A percentile compares a stretch with the other conserved stretches of the same genome.
phyloP scores from a whole-genome alignment of 2,329 filamentous ascomycete species.

The Nemania sp. region DNA sequence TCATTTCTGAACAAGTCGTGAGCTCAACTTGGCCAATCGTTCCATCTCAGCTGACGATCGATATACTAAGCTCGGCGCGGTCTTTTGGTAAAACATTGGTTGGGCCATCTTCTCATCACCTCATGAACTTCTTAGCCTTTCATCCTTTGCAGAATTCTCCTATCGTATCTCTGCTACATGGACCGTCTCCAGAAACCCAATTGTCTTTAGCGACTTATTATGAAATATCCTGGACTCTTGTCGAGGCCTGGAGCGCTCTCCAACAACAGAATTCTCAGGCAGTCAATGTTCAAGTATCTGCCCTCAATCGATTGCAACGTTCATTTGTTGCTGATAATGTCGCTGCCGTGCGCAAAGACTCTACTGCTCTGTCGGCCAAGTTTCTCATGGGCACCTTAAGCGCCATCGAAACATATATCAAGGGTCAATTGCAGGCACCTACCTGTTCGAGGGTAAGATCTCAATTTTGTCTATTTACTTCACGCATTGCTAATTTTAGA shows the following conservation, averaged over 20 bases:
- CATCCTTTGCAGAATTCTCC: constrained; percentile 63
- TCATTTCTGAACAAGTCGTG: constrained; percentile 17
- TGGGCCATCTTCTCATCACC: constrained; percentile 30
- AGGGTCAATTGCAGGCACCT: constrained; percentile 33
- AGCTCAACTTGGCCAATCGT: constrained; percentile 32
- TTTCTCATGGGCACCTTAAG: constrained; percentile 54
- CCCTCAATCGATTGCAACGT: constrained; percentile 63
- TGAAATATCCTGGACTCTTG: constrained; percentile 53
- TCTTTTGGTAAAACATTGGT: constrained; percentile 43
- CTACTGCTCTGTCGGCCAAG: constrained; percentile 56
- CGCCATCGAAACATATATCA: constrained; percentile 49
- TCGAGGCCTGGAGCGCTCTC: constrained; percentile 47
- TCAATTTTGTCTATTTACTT: neutral
- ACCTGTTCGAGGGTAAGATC: constrained; percentile 40
- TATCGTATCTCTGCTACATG: constrained; percentile 51
- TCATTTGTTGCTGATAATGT: constrained; percentile 59
- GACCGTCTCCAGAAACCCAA: constrained; percentile 40
- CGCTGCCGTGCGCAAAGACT: constrained; percentile 61
- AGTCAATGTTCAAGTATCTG: constrained; percentile 53
- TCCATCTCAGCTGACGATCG: constrained; percentile 37
- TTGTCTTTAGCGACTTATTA: constrained; percentile 57
- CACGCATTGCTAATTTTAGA: constrained; percentile 14
- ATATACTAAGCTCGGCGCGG: constrained; percentile 42
- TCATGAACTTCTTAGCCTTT: constrained; percentile 53
- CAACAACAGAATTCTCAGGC: constrained; percentile 47